Evolutionary conservation across 2,329 filamentous ascomycete genomes (phyloP), one percentile per base, ranked within the genome.

Genomic region (Pyrenophora seminiperda): DNA sequence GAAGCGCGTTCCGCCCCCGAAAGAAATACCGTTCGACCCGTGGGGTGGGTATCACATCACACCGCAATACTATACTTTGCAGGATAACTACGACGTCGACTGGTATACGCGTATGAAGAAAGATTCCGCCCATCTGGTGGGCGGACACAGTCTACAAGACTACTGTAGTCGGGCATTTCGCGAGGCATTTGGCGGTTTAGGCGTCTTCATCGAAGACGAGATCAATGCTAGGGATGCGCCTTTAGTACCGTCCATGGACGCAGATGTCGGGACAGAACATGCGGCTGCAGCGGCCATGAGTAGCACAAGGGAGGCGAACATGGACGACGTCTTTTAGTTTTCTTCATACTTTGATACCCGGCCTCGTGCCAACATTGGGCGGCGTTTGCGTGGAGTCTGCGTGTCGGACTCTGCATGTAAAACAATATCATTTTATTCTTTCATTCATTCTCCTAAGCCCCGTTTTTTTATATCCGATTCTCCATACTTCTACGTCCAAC

Each of bases 171-270:
- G 92, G 18, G 87, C 90, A 18, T 77, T 99, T 68, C 89, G 90
- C 53, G 92, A 97, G 68, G 91, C 93, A 0, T 97, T 97, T 74
- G 85, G 90, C 0, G 94, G 95, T 0, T 73, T 99, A 53, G 91
- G 89, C 0, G 89, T 96, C 33, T 95, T 96, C 62, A 79, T 99
- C 33, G 87, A 83, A 29, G 91, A 97, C 37, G 92, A 96, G 67
- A 66, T 62, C 41, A 69, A 41, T 55, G 77, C 77, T 39, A 70
- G 65, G 19, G 73, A 76, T 39, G 74, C 68, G 24, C 50, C 54
- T 11, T 73, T 71, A 2, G 71, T 64, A 10, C 10, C 24, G 31
- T 73, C 71, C 2, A 71, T 64, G 31, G 65, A 63, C 7, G 63
- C 61, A 4, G 57, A 56, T 2, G 58, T 70, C 2, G 71, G 65